Base-by-base conservation (phyloP, 441 rosid genomes). In the Populus hybrid region DNA sequence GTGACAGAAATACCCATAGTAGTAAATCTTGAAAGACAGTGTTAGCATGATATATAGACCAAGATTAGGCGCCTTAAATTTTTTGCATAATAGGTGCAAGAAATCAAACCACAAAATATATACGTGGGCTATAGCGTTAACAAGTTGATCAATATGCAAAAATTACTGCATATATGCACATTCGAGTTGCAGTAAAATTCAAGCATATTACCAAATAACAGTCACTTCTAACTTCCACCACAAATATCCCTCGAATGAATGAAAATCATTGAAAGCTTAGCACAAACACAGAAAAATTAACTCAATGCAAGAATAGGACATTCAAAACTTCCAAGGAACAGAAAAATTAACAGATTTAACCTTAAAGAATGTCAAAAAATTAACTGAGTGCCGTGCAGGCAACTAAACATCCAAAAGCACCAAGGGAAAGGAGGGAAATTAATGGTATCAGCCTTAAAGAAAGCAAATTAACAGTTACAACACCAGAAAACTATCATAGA, bases 211-310 rank as follows among this genome's bases (percentile, higher is more conserved):
- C 61, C 61, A 53, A 53, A 53, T 8, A 53, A 53, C 1, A 53
- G 21, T 53, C 61, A 53, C 61, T 53, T 53, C 21, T 53, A 53
- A 53, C 61, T 53, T 53, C 61, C 61, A 53, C 61, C 21, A 1
- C 61, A 53, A 53, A 53, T 53, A 53, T 53, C 61, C 8, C 61
- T 53, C 7, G 7, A 1, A 53, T 53, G 61, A 53, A 53, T 53
- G 2, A 53, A 53, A 53, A 53, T 53, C 61, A 53, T 53, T 53
- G 61, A 53, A 53, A 53, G 7, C 61, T 16, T 5, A 53, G 7
- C 61, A 53, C 7, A 21, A 81, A 16, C 78, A 23, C 53, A 81
- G 50, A 50, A 66, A 23, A 73, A n/a, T 26, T 78, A 24, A 23
- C 21, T 14, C 30, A 73, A 35, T 6, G 6, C 21, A 9, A 28